Conservation (phyloP, 1,284 basidiomycete species). For the Sporisorium scitamineum region DNA sequence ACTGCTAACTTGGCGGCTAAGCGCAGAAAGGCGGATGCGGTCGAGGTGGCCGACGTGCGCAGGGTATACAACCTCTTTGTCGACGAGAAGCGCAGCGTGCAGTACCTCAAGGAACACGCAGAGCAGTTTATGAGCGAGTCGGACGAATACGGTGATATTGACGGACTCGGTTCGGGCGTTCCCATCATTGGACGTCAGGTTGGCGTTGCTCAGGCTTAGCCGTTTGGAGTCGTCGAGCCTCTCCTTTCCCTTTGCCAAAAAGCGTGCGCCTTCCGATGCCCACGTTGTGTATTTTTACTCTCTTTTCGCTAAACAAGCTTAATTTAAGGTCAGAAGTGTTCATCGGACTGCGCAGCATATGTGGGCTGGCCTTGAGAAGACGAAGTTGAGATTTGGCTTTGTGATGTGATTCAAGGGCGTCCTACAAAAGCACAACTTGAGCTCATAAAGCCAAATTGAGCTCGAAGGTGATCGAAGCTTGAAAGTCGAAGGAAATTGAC, state of each 20-base stretch:
- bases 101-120: slow-evolving; percentile 87
- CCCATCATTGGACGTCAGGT: slow-evolving; percentile 41
- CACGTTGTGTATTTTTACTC: slow-evolving; percentile 38
- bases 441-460: not conserved
- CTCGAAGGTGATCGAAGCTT: slow-evolving; percentile 37
- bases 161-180: slow-evolving; percentile 31
- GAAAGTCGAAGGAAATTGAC: slow-evolving; percentile 3
- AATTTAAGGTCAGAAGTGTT: not conserved
- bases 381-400: not conserved
- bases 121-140: slow-evolving; percentile 74
- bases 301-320: slow-evolving; percentile 4
- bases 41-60: slow-evolving; percentile 85
- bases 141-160: slow-evolving; percentile 52
- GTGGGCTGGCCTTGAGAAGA: not conserved
- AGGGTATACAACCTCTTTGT: slow-evolving; percentile 84
- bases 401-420: not conserved
- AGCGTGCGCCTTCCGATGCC: slow-evolving; percentile 3
- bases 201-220: slow-evolving; percentile 20
- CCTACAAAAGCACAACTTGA: not conserved
- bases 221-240: not conserved
- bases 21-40: slow-evolving; percentile 79
- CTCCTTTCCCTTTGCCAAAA: not conserved
- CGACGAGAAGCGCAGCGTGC: slow-evolving; percentile 93
- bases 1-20: slow-evolving; percentile 85
- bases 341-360: not conserved